Evolutionary conservation across 176 grass and related monocot species (phyloP), one percentile per base, ranked within the genome.

Genomic region (Avena atlantica): DNA sequence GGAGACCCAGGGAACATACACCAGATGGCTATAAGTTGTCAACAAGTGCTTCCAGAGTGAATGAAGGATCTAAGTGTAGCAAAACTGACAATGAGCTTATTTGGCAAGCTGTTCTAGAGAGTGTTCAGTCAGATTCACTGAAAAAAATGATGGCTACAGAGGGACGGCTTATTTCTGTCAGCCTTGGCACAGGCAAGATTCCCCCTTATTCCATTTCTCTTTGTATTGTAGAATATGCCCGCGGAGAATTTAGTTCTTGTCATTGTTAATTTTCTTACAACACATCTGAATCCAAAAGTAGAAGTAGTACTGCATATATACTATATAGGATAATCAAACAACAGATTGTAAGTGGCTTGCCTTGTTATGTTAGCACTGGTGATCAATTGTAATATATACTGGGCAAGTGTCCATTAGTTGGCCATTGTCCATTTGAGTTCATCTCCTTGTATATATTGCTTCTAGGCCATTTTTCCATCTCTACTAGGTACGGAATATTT

Each of bases 81-180:
- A 82, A 89, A 77, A 67, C 59, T 45, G 83, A 98, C 83, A 96
- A 83, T 69, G 90, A 94, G 24, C 89, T 91, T 79, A 99, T 99
- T 76, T 99, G 97, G 97, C 87, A 91, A 63, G 92, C 84, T 88
- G 97, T 99, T 60, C 89, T 99, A 40, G 69, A 89, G 29, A 76
- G 81, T 90, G 82, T 97, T 87, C 91, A 89, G 64, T 93, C 92
- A 45, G 87, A 94, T 77, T 88, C 92, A 11, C 79, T 99, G 75
- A 94, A 81, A 90, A 91, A 91, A 84, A 90, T 94, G 87, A 87
- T 99, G 78, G 83, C 90, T 85, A 83, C 90, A 60, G 97, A 94
- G 89, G 97, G 91, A 42, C 92, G 65, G 73, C 56, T 97, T 61
- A 63, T 85, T 81, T 99, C 94, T 24, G 90, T 94, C 78, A 92